Base-by-base conservation (phyloP, 1,139 yeast genomes). In the Kodamaea plutei region DNA sequence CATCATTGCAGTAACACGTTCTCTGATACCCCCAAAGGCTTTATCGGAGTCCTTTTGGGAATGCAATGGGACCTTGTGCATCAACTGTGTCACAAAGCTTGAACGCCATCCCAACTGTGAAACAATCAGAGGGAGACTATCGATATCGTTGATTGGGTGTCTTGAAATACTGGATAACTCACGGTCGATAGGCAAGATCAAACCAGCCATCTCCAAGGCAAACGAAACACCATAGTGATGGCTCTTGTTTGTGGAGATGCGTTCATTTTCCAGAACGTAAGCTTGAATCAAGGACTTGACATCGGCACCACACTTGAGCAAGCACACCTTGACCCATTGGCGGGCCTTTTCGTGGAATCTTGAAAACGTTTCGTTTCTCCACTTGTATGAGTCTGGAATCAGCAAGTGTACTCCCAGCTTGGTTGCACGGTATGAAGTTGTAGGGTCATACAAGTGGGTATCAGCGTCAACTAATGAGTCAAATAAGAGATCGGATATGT, bases 391-490 rank as follows among this genome's bases (percentile, higher is more conserved):
- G 51, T 88, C 96, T 0, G 95, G 81, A 14, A 91, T 62, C 22
- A 77, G 69, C 21, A 91, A 61, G 28, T 67, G 64, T 20, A 80
- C 75, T 4, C 78, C 76, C 11, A 76, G 73, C 29, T 54, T 58
- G 26, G 71, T 63, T n/a, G 95, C 73, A 20, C 61, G 54, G 50
- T 83, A 89, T 19, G 70, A 71, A 25, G 84, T 76, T 10, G 79
- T 73, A 4, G 98, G 97, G 38, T 83, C 85, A 52, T 87, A 91
- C 55, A 80, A 87, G 49, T 83, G 82, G 18, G 79, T 74, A 44
- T 84, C 95, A n/a, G 91, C 88, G 56, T 89, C 96, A 25, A 82
- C 65, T 28, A 87, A 73, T 58, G 95, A 80, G 41, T 83, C 81
- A 57, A 84, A 85, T 29, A 89, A 61, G 30, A 88, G 62, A 1